Percentiles rank a stretch among this genome's conserved stretches.
Evolutionary conservation across 306 rosid species (phyloP).

Genomic region (Pterocarpus santalinus): DNA sequence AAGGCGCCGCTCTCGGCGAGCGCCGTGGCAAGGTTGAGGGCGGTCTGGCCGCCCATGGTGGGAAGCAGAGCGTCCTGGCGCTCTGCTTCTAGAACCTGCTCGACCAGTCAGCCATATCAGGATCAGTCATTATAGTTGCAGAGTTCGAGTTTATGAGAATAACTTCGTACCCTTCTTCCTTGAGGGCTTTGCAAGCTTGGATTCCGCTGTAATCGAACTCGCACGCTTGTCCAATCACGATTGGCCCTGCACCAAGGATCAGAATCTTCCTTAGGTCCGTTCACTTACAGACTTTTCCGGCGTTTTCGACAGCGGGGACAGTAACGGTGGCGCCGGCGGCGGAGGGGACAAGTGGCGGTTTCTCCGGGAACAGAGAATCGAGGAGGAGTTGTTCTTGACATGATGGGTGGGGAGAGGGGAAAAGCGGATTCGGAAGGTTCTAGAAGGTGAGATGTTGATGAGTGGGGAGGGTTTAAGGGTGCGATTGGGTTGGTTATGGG

Average conservation of each 20-base stretch:
- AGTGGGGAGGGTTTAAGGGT: not conserved
- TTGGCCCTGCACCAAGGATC: conserved; percentile 95
- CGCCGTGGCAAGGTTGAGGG: conserved; percentile 85
- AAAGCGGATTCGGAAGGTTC: not conserved
- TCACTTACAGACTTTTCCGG: conserved; percentile 61
- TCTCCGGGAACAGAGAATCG: conserved; percentile 39
- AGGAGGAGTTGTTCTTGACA: not conserved
- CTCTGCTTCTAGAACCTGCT: conserved; percentile 81
- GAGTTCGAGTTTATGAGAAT: conserved; percentile 91
- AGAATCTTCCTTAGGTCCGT: conserved; percentile 89
- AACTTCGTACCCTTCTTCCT: conserved; percentile 90
- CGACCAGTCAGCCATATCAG: conserved; percentile 86
- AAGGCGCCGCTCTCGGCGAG: conserved; percentile 83
- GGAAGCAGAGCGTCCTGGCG: conserved; percentile 93
- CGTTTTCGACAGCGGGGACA: not conserved
- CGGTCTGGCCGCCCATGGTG: conserved; percentile 98
- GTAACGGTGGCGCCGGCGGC: not conserved
- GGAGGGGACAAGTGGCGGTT: not conserved
- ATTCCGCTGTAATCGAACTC: conserved; percentile 98
- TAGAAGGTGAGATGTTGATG: not conserved
- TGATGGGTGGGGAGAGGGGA: not conserved
- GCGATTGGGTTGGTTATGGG: not conserved
- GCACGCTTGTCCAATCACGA: conserved; percentile 95
- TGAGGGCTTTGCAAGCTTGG: conserved; percentile 92
- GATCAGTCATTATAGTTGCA: conserved; percentile 98